These are phyloP conservation scores for Croton laevigatus DNA, from an alignment of 441 rosid species.

Conservation along the genomic window DNA sequence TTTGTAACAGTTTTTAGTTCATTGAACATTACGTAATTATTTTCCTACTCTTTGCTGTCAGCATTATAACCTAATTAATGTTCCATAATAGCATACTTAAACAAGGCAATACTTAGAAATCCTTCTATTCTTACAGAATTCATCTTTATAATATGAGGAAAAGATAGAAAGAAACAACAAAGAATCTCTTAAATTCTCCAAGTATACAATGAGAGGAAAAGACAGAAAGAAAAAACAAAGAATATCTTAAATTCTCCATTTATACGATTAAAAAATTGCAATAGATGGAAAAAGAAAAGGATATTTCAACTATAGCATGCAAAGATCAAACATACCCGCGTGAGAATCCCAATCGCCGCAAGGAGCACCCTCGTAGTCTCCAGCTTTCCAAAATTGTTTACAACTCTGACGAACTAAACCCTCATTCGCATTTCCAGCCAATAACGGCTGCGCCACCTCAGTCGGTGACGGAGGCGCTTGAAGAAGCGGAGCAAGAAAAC, in stretches of 20 bases:
- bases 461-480: background rate
- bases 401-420: conserved; percentile 25
- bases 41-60: background rate
- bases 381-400: conserved; percentile 95
- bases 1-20: too few relatives aligned
- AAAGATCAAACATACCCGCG: conserved; percentile 37
- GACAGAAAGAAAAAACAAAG: too few relatives aligned
- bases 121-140: background rate
- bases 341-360: conserved; percentile 49
- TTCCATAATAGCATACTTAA: background rate
- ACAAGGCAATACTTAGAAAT: background rate
- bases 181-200: too few relatives aligned
- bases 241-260: background rate
- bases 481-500: conserved; percentile 39
- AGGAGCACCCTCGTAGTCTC: conserved; percentile 66
- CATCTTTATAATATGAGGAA: background rate
- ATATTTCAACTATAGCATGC: background rate
- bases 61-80: background rate
- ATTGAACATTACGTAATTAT: background rate
- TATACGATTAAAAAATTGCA: background rate
- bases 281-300: background rate
- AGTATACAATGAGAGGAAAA: too few relatives aligned
- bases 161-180: too few relatives aligned
- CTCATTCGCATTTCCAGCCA: background rate
- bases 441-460: background rate